Conservation (phyloP, 192 early-diverging fungal genomes). For the Coemansia brasiliensis region DNA sequence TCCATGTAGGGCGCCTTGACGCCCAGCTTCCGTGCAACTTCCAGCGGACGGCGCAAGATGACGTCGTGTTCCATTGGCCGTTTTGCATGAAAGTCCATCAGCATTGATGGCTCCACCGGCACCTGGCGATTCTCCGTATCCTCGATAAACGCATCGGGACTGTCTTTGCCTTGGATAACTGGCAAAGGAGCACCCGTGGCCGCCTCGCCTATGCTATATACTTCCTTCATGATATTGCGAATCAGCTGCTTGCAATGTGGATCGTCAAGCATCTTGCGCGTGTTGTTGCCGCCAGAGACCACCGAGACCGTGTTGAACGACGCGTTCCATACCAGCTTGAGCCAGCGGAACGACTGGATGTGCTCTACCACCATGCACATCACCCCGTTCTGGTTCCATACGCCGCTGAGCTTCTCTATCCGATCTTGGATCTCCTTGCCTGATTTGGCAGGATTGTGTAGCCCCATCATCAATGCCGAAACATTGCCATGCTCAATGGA, state of each 20-base stretch:
- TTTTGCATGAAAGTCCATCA: constrained; percentile 57
- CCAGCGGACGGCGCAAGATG: constrained; percentile 57
- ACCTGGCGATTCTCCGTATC: constrained; percentile 14
- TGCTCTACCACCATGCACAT: constrained; percentile 48
- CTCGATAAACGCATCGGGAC: constrained; percentile 37
- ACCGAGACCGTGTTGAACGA: constrained; percentile 70
- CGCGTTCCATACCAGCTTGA: constrained; percentile 75
- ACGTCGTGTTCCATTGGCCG: constrained; percentile 61
- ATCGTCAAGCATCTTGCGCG: constrained; percentile 57
- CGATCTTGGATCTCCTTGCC: constrained; percentile 31
- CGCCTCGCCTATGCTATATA: constrained; percentile 58
- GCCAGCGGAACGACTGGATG: constrained; percentile 67
- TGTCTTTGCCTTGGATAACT: constrained; percentile 8
- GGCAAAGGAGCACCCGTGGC: constrained; percentile 40
- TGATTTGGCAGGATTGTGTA: constrained; percentile 8
- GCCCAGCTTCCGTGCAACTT: constrained; percentile 40
- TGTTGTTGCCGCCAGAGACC: constrained; percentile 58
- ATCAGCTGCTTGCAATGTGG: constrained; percentile 47
- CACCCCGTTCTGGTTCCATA: constrained; percentile 50
- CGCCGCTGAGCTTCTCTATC: constrained; percentile 4
- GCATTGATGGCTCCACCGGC: constrained; percentile 60
- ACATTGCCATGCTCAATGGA: constrained; percentile 55
- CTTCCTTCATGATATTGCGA: constrained; percentile 57
- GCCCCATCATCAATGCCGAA: constrained; percentile 48
- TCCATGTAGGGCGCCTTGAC: constrained; percentile 51